phyloP scores from a whole-genome alignment of 768 basidiomycete genomes.

The Paxillus ammoniavirescens region DNA sequence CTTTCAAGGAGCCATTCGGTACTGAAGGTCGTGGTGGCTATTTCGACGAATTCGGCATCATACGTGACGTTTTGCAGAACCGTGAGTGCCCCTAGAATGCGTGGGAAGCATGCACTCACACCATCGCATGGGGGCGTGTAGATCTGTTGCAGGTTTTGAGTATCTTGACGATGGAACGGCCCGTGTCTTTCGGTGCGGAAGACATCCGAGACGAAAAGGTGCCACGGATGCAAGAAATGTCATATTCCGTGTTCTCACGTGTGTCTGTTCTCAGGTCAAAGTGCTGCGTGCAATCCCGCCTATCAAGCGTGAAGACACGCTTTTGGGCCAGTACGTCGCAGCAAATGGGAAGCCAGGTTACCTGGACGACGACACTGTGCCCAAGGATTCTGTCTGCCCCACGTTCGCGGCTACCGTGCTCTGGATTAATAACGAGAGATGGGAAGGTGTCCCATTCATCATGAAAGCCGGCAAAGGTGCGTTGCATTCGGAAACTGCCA shows the following conservation, averaged over 20 bases:
- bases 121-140: constrained; percentile 34
- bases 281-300: constrained; percentile 90
- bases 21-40: constrained; percentile 99
- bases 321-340: constrained; percentile 91
- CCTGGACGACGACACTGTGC: constrained; percentile 94
- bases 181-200: constrained; percentile 95
- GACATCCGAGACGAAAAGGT: constrained; percentile 99
- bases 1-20: constrained; percentile 99
- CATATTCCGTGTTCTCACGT: constrained; percentile 16
- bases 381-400: constrained; percentile 87
- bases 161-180: constrained; percentile 96
- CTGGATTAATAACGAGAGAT: constrained; percentile 92
- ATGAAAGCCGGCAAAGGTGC: constrained; percentile 96
- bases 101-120: constrained; percentile 6
- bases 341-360: constrained; percentile 98
- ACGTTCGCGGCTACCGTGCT: constrained; percentile 91
- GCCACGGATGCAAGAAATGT: constrained; percentile 11
- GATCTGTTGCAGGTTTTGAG: constrained; percentile 95
- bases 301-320: constrained; percentile 70
- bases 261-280: constrained; percentile 68
- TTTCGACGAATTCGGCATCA: constrained; percentile 99
- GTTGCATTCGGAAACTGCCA: constrained; percentile 18
- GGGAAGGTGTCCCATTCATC: constrained; percentile 99
- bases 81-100: constrained; percentile 57
- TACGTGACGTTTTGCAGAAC: constrained; percentile 96